Evolutionary conservation across 306 rosid species (phyloP).

Genomic region (Pyrus betulifolia): DNA sequence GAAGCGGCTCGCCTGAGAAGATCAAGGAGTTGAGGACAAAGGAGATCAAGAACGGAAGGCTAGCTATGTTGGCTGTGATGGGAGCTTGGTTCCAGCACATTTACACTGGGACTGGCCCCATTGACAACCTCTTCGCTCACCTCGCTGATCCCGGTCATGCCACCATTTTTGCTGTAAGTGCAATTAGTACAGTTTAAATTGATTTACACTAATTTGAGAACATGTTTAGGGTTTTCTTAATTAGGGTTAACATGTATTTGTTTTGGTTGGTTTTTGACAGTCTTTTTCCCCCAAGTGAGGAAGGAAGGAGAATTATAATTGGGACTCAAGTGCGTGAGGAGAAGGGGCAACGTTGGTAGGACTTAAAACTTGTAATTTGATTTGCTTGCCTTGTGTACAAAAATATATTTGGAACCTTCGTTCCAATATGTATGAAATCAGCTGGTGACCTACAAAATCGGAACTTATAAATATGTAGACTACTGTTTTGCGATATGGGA

Average conservation of each 20-base stretch:
- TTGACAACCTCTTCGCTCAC: constrained; percentile 75
- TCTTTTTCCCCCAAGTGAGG: constrained; percentile 68
- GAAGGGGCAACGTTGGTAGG: constrained; percentile 8
- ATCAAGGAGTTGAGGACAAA: constrained; percentile 67
- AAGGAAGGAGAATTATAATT: not conserved
- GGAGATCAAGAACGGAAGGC: constrained; percentile 66
- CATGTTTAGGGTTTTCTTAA: not conserved
- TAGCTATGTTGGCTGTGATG: constrained; percentile 77
- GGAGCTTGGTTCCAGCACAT: constrained; percentile 84
- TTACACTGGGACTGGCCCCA: constrained; percentile 68
- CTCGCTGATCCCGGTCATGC: constrained; percentile 85
- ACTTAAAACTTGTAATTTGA: constrained; percentile 26
- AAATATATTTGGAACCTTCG: constrained; percentile 17
- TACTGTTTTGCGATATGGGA: no score
- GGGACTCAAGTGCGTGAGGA: constrained; percentile 11
- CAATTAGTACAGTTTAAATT: not conserved
- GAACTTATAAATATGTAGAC: no score
- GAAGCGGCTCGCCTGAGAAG: constrained; percentile 66
- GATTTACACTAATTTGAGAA: not conserved
- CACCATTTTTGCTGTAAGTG: constrained; percentile 54
- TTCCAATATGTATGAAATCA: constrained; percentile 27
- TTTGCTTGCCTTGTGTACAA: constrained; percentile 43
- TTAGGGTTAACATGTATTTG: not conserved
- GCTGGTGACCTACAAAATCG: not conserved
- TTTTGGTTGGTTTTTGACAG: constrained; percentile 23